Base-by-base conservation (phyloP, 306 rosid genomes). In the Echinosophora koreensis region DNA sequence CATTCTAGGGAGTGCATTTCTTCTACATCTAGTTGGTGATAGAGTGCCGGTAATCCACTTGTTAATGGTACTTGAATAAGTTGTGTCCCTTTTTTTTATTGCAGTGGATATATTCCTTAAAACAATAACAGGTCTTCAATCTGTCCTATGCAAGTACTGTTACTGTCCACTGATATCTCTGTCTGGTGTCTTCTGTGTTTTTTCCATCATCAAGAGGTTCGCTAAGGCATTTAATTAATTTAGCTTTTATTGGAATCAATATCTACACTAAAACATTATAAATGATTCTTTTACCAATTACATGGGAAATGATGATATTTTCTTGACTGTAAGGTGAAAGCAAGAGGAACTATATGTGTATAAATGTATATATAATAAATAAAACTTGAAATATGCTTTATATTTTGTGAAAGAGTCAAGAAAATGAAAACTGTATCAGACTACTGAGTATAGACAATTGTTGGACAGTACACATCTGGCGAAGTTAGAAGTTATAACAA, bases 141-240 rank as follows among this genome's bases (percentile, higher is more conserved):
- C 66, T 39, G 56, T 18, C n/a, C 38, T 18, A 6, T 54, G 38
- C 76, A 37, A 52, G 54, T 71, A 55, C 22, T 71, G 38, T 58
- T 30, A 30, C 3, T 30, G 32, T 30, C 22, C 42, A 2, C 30
- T 7, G 18, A 57, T n/a, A 41, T 56, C 27, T 42, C 18, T 9
- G 39, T 55, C 12, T 44, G 22, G 10, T 12, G 12, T 22, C 30
- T 41, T 51, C 47, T 10, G 38, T 14, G 47, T 71, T 18, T 71
- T 52, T 37, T 55, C 14, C 52, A 16, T 71, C 38, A 17, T 54
- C 52, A 12, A 13, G 15, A 54, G 52, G 16, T 54, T 70, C 52
- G 63, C 22, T 70, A 37, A 34, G 59, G 44, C 59, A 47, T 68
- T 27, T 68, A 49, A 47, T 46, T 68, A 8, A 46, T 44, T 66